phyloP scores from a whole-genome alignment of 1,139 yeast species.

The Pichia cactophila region DNA sequence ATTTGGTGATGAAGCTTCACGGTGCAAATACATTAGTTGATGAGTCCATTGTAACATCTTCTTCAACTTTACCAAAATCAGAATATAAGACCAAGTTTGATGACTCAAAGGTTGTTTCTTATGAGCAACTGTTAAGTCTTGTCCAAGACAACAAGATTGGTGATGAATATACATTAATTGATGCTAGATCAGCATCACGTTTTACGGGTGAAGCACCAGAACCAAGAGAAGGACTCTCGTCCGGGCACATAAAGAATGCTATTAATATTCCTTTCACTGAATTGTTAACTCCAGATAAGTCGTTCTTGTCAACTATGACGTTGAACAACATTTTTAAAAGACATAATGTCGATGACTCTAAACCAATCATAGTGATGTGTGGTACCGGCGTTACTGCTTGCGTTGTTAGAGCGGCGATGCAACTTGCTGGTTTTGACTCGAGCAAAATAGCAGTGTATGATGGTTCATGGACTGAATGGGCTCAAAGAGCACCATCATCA shows the following conservation, averaged over 20 bases:
- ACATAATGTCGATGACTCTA: constrained; percentile 35
- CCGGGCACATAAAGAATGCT: constrained; percentile 86
- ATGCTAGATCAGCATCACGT: constrained; percentile 73
- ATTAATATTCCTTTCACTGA: constrained; percentile 67
- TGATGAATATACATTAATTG: constrained; percentile 50
- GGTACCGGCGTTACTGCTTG: constrained; percentile 96
- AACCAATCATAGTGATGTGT: constrained; percentile 78
- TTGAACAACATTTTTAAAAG: constrained; percentile 38
- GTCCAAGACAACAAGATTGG: constrained; percentile 44
- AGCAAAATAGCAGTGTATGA: constrained; percentile 67
- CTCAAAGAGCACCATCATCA: constrained; percentile 26
- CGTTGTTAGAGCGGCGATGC: constrained; percentile 64
- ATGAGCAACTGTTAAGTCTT: constrained; percentile 53
- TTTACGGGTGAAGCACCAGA: constrained; percentile 77
- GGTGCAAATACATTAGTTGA: constrained; percentile 16
- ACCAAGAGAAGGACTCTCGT: constrained; percentile 77
- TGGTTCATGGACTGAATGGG: constrained; percentile 79
- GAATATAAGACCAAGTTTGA: constrained; percentile 36
- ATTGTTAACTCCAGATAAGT: constrained; percentile 44
- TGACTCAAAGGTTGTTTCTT: constrained; percentile 46
- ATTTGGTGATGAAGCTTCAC: constrained; percentile 27
- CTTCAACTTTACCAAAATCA: constrained; percentile 26
- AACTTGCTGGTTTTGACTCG: constrained; percentile 43
- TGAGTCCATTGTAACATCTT: constrained; percentile 20
- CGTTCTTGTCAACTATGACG: constrained; percentile 43